Conservation (phyloP, 441 rosid species). For the Arabidopsis lyrata region DNA sequence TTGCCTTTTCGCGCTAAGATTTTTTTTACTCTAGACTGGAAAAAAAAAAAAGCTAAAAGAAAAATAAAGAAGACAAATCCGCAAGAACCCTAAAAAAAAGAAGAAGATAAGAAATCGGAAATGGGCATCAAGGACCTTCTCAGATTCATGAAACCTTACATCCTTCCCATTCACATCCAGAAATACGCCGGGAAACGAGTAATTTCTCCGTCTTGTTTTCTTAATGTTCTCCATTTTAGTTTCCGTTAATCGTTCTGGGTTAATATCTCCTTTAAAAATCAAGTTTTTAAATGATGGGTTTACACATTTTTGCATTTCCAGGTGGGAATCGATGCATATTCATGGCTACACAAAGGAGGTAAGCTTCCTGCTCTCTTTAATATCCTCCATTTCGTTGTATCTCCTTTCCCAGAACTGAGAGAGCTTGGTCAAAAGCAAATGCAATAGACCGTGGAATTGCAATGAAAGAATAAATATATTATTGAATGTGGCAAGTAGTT, state of each 20-base stretch:
- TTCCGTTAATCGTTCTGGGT: slow-evolving; percentile 12
- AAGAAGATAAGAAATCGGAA: slow-evolving; percentile 34
- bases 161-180: slow-evolving; percentile 72
- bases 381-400: background rate
- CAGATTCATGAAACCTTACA: slow-evolving; percentile 83
- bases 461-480: background rate
- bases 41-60: background rate
- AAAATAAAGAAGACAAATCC: background rate
- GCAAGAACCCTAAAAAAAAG: slow-evolving; percentile 21
- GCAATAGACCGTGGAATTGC: background rate
- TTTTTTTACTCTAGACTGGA: slow-evolving; percentile 34
- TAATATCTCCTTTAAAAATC: background rate
- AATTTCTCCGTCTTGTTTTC: slow-evolving; percentile 6
- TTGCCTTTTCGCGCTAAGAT: slow-evolving; percentile 32
- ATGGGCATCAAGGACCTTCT: slow-evolving; percentile 93
- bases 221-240: background rate
- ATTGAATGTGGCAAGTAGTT: background rate
- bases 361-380: background rate
- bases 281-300: slow-evolving; percentile 13
- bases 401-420: background rate
- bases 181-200: slow-evolving; percentile 84
- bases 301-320: slow-evolving; percentile 42
- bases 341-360: slow-evolving; percentile 98
- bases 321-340: slow-evolving; percentile 97
- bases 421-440: background rate